phyloP scores from a whole-genome alignment of 768 basidiomycete species.

The Suillus paluster region DNA sequence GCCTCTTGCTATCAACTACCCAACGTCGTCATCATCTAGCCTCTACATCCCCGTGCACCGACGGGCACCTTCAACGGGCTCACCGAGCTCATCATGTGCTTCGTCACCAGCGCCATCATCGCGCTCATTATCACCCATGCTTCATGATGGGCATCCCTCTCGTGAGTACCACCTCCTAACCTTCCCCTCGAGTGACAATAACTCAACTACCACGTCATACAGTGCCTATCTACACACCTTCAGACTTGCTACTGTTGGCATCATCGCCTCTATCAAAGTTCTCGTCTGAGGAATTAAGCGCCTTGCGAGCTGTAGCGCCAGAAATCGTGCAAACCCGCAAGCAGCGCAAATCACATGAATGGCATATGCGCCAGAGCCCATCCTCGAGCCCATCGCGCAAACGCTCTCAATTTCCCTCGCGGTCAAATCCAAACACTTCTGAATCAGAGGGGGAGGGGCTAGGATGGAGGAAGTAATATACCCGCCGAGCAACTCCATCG shows the following conservation, averaged over 20 bases:
- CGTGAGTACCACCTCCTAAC: slow-evolving; percentile 8
- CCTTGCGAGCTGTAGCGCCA: slow-evolving; percentile 24
- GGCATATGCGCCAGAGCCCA: slow-evolving; percentile 20
- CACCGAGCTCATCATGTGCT: slow-evolving; percentile 14
- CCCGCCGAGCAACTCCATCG: neutral
- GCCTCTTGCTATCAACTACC: slow-evolving; percentile 20
- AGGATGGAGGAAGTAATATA: slow-evolving; percentile 18
- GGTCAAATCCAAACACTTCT: slow-evolving; percentile 6
- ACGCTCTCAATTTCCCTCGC: neutral
- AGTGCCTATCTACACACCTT: slow-evolving; percentile 29
- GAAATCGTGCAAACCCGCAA: slow-evolving; percentile 32
- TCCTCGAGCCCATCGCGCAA: slow-evolving; percentile 5
- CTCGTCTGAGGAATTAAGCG: slow-evolving; percentile 8
- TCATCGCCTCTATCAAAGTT: slow-evolving; percentile 26
- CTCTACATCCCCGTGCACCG: slow-evolving; percentile 49
- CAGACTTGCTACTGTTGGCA: slow-evolving; percentile 30
- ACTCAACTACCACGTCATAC: neutral
- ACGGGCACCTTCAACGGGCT: slow-evolving; percentile 26
- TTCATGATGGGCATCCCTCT: slow-evolving; percentile 8
- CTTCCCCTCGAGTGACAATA: neutral
- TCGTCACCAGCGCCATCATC: slow-evolving; percentile 18
- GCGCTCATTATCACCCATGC: neutral
- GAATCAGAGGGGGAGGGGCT: slow-evolving; percentile 25
- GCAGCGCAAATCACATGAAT: slow-evolving; percentile 31
- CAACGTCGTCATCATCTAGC: slow-evolving; percentile 22